Evolutionary conservation across 2,329 filamentous ascomycete genomes (phyloP).

Genomic region (Alternaria infectoria): DNA sequence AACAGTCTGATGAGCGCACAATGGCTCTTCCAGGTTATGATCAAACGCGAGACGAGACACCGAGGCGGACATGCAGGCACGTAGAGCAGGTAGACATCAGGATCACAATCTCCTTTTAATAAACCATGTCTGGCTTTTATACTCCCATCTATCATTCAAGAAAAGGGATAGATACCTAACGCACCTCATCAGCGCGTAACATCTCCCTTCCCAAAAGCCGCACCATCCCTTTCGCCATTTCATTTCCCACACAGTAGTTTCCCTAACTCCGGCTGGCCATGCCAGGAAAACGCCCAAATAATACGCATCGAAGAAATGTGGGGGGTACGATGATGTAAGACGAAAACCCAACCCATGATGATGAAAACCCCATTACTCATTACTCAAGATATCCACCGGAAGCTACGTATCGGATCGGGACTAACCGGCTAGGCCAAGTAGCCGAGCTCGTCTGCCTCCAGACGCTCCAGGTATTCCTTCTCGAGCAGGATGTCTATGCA

Average conservation of each 20-base stretch:
- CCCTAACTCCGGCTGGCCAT: neutral
- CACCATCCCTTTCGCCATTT: neutral
- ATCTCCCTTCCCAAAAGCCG: neutral
- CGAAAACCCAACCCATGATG: slow-evolving; percentile 4
- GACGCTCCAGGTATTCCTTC: slow-evolving; percentile 96
- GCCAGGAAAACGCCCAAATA: slow-evolving; percentile 10
- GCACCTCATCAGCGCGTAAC: neutral
- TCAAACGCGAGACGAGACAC: too few species aligned
- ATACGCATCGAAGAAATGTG: slow-evolving; percentile 1
- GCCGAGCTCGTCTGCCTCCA: slow-evolving; percentile 92
- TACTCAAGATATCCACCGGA: slow-evolving; percentile 1
- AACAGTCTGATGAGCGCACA: too few species aligned
- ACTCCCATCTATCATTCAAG: neutral
- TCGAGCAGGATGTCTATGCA: slow-evolving; percentile 98
- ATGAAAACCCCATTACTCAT: slow-evolving; percentile 9
- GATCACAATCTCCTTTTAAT: too few species aligned
- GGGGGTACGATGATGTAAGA: slow-evolving; percentile 2
- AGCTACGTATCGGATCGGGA: neutral
- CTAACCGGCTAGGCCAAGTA: slow-evolving; percentile 67
- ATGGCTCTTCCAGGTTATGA: too few species aligned
- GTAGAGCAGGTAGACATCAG: too few species aligned
- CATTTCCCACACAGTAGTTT: neutral
- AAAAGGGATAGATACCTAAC: neutral
- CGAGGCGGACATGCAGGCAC: too few species aligned
- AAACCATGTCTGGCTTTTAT: too few species aligned